A percentile compares a stretch with the other conserved stretches of the same genome.
Evolutionary conservation across 768 basidiomycete genomes (phyloP).

Genomic region (Amanita polypyramis): DNA sequence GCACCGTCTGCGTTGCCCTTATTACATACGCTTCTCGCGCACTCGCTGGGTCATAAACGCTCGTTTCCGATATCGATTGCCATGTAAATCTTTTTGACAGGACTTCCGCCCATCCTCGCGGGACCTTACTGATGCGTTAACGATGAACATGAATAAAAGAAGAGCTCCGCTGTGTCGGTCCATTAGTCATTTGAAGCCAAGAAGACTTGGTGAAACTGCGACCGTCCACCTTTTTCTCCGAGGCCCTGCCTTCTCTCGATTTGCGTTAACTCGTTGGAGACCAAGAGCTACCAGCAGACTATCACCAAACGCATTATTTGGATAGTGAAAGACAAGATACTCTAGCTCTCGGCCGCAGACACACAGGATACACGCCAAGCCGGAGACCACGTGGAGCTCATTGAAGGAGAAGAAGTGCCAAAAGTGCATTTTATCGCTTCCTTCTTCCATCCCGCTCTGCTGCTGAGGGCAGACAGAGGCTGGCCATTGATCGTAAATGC

Average conservation of each 20-base stretch:
- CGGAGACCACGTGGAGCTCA: slow-evolving; percentile 2
- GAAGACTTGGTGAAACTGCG: slow-evolving; percentile 4
- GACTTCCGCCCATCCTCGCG: neutral
- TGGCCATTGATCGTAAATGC: neutral
- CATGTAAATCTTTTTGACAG: neutral
- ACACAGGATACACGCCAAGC: neutral
- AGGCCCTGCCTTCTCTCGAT: slow-evolving; percentile 1
- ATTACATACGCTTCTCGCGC: neutral
- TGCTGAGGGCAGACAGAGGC: neutral
- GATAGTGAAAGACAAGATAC: neutral
- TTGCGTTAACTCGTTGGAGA: slow-evolving; percentile 2
- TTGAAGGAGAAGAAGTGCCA: neutral
- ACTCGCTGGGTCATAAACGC: neutral
- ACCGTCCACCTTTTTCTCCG: slow-evolving; percentile 2
- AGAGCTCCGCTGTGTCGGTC: neutral
- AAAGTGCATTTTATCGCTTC: slow-evolving; percentile 3
- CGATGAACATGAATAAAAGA: neutral
- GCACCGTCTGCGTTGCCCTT: neutral
- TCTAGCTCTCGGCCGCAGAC: neutral
- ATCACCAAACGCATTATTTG: neutral
- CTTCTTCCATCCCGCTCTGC: slow-evolving; percentile 6
- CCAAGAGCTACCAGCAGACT: neutral
- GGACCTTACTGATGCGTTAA: neutral
- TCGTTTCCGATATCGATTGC: neutral
- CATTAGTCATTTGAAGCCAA: neutral